Percentiles rank a stretch among this genome's conserved stretches.
phyloP scores from a whole-genome alignment of 2,329 filamentous ascomycete genomes.

The Ophiosphaerella herpotricha region DNA sequence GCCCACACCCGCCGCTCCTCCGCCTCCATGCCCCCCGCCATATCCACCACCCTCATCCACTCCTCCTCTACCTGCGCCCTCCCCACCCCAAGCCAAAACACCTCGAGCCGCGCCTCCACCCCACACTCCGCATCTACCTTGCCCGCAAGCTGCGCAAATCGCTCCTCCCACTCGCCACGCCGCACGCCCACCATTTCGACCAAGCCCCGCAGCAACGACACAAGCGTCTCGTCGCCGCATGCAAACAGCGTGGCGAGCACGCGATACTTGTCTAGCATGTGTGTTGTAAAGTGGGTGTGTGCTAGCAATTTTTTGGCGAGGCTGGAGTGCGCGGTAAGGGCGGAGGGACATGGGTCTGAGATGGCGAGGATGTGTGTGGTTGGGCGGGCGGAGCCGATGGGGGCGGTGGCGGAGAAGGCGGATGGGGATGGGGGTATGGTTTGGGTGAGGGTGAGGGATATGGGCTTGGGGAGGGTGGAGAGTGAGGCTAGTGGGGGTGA shows the following conservation, averaged over 20 bases:
- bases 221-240: background rate
- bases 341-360: conserved; percentile 7
- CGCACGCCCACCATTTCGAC: conserved; percentile 14
- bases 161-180: conserved; percentile 13
- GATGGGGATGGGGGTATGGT: background rate
- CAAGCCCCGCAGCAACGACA: conserved; percentile 19
- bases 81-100: conserved; percentile 20
- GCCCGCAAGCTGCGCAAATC: conserved; percentile 9
- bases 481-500: conserved; percentile 18
- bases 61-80: conserved; percentile 7
- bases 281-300: background rate
- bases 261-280: conserved; percentile 13
- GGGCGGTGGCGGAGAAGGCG: conserved; percentile 10
- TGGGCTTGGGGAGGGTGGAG: conserved; percentile 1
- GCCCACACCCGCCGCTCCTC: conserved; percentile 12
- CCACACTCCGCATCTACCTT: conserved; percentile 16
- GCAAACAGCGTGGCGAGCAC: conserved; percentile 14
- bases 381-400: conserved; percentile 25
- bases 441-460: conserved; percentile 15
- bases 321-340: conserved; percentile 6
- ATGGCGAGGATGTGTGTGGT: conserved; percentile 12
- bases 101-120: conserved; percentile 23
- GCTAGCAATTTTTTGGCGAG: conserved; percentile 15
- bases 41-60: conserved; percentile 18
- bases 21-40: conserved; percentile 10